Evolutionary conservation across 805 yeast genomes (phyloP).

Genomic region (Saccharomyces jurei): DNA sequence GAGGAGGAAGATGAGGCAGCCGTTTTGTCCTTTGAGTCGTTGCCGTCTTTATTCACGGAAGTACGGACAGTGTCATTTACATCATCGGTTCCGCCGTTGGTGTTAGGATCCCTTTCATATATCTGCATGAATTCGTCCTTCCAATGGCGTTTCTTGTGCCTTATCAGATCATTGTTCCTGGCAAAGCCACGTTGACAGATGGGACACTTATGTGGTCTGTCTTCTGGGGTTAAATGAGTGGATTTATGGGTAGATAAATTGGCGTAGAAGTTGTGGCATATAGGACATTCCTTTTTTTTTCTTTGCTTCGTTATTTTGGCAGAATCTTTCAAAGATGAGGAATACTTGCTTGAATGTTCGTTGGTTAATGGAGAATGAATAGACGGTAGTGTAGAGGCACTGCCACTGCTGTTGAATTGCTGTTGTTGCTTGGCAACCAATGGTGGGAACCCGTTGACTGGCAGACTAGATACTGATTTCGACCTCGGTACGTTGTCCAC

Average conservation of each 20-base stretch:
- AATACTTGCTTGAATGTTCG: neutral
- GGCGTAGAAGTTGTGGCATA: constrained; percentile 59
- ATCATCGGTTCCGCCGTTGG: neutral
- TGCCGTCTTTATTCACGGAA: neutral
- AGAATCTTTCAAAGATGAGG: neutral
- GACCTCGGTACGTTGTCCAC: constrained; percentile 1
- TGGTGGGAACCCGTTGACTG: constrained; percentile 18
- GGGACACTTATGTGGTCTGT: constrained; percentile 73
- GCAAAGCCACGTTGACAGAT: constrained; percentile 81
- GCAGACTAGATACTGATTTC: constrained; percentile 14
- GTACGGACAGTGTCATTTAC: neutral
- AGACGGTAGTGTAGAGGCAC: neutral
- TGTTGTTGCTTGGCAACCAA: constrained; percentile 5
- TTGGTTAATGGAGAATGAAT: neutral
- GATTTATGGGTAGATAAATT: constrained; percentile 79
- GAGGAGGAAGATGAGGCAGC: neutral
- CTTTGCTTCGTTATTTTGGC: constrained; percentile 36
- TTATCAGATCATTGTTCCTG: constrained; percentile 73
- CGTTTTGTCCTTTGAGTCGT: neutral
- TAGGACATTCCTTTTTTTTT: constrained; percentile 65
- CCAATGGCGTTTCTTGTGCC: constrained; percentile 83
- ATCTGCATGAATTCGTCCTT: constrained; percentile 38
- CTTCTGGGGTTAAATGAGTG: constrained; percentile 65
- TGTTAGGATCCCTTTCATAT: neutral
- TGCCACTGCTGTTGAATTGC: neutral